Conservation (phyloP, 163 green algal genomes). For the Chlorella variabilis region DNA sequence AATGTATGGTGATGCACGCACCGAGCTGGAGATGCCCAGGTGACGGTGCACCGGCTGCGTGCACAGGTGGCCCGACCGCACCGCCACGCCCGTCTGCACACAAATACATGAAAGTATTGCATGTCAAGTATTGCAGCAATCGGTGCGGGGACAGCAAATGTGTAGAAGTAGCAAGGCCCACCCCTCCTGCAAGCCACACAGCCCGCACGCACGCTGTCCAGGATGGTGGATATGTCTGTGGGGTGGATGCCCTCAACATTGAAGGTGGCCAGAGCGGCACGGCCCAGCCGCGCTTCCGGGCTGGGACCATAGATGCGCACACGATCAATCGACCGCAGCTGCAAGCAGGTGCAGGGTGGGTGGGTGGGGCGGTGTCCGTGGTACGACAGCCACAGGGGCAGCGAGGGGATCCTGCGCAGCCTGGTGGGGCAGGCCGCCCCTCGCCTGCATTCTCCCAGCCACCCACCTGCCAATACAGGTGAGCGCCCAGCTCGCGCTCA, state of each 20-base stretch:
- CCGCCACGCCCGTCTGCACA: constrained; percentile 78
- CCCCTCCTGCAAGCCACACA: no score
- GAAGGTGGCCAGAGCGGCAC: constrained; percentile 90
- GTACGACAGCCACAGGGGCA: no score
- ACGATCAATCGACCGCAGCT: constrained; percentile 71
- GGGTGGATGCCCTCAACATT: constrained; percentile 96
- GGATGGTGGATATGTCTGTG: constrained; percentile 92
- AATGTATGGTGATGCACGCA: constrained; percentile 91
- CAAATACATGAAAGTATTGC: background rate
- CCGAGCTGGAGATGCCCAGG: constrained; percentile 83
- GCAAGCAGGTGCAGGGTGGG: constrained; percentile 27
- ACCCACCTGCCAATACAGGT: constrained; percentile 72
- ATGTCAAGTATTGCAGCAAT: background rate
- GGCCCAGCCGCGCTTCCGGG: constrained; percentile 55
- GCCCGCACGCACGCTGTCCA: constrained; percentile 71
- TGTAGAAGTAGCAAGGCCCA: no score
- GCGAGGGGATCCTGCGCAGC: no score
- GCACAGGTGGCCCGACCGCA: constrained; percentile 97
- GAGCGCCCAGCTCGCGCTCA: constrained; percentile 85
- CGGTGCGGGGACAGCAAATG: no score
- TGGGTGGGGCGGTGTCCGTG: no score
- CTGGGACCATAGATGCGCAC: constrained; percentile 91
- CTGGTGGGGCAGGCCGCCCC: no score
- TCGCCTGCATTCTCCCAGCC: no score
- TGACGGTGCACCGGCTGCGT: constrained; percentile 91